Evolutionary conservation across 129 eudicot genomes (phyloP).

Genomic region (Helianthus tuberosus): DNA sequence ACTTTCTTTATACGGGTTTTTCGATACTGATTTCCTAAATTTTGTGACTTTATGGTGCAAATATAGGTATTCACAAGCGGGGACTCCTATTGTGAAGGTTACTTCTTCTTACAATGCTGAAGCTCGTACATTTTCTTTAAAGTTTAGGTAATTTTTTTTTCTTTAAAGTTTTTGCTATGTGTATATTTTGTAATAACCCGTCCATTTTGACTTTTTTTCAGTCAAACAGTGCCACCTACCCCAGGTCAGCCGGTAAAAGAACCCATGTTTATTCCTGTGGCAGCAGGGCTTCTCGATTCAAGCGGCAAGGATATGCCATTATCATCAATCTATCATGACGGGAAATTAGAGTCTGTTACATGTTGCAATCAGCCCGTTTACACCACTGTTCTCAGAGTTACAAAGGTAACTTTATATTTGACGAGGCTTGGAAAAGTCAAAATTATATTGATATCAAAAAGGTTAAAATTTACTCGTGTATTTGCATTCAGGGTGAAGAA

Average conservation of each 20-base stretch:
- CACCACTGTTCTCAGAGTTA: constrained; percentile 8
- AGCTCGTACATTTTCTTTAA: constrained; percentile 68
- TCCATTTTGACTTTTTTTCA: constrained; percentile 16
- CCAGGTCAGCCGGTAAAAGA: constrained; percentile 90
- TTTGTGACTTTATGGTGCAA: neutral
- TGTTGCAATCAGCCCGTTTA: constrained; percentile 15
- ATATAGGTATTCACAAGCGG: constrained; percentile 95
- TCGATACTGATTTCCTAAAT: neutral
- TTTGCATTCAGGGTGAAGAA: constrained; percentile 70
- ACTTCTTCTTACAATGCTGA: constrained; percentile 71
- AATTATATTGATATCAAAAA: neutral
- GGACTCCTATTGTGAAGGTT: constrained; percentile 84
- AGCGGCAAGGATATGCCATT: constrained; percentile 94
- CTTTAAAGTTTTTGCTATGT: neutral
- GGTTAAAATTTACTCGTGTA: neutral
- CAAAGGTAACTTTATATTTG: neutral
- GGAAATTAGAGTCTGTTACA: constrained; percentile 57
- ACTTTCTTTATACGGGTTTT: neutral
- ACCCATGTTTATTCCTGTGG: constrained; percentile 94
- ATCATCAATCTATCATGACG: constrained; percentile 66
- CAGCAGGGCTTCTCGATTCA: constrained; percentile 85
- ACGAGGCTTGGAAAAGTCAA: neutral
- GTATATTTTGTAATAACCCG: neutral
- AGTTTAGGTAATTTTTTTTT: constrained; percentile 63
- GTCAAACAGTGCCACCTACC: constrained; percentile 93